These are phyloP conservation scores for Neotropicomus parvogracilis DNA, from an alignment of 1,284 basidiomycete species.

Conservation along the genomic window DNA sequence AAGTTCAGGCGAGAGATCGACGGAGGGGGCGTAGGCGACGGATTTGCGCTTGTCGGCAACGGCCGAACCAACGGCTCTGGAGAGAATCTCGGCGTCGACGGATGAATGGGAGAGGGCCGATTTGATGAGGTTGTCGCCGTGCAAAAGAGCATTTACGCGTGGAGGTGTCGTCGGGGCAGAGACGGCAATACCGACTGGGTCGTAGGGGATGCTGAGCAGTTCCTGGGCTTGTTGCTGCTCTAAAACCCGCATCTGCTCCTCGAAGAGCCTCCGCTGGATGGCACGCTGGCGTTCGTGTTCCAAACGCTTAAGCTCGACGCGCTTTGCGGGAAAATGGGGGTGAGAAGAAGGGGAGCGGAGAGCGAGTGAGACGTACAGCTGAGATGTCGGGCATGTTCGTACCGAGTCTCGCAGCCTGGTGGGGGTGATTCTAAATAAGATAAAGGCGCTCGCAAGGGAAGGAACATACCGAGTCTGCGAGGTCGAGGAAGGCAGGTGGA, in stretches of 20 bases:
- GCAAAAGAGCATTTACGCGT: constrained; percentile 63
- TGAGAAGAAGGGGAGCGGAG: constrained; percentile 7
- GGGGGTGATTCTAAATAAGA: constrained; percentile 15
- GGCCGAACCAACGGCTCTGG: constrained; percentile 61
- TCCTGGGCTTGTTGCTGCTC: constrained; percentile 90
- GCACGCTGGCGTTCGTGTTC: constrained; percentile 87
- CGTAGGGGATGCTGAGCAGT: constrained; percentile 68
- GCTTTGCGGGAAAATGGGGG: constrained; percentile 41
- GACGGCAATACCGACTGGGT: constrained; percentile 58
- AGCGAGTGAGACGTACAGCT: constrained; percentile 53
- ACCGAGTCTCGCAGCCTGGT: constrained; percentile 73
- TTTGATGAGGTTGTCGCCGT: constrained; percentile 46
- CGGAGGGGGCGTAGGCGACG: constrained; percentile 75
- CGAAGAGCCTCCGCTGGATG: constrained; percentile 84
- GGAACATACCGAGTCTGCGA: constrained; percentile 78
- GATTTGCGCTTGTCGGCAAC: constrained; percentile 76
- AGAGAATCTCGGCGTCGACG: constrained; percentile 59
- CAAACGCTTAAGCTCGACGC: constrained; percentile 84
- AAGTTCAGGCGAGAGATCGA: constrained; percentile 68
- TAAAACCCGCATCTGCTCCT: constrained; percentile 88
- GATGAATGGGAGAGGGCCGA: constrained; percentile 44
- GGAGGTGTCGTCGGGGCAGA: constrained; percentile 83
- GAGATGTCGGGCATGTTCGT: constrained; percentile 79
- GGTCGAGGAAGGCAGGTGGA: constrained; percentile 84
- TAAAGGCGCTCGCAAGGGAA: constrained; percentile 20